A percentile compares a stretch with the other conserved stretches of the same genome.
These are phyloP conservation scores for Metarhizium guizhouense DNA, from an alignment of 2,329 filamentous ascomycete genomes.

Conservation along the genomic window DNA sequence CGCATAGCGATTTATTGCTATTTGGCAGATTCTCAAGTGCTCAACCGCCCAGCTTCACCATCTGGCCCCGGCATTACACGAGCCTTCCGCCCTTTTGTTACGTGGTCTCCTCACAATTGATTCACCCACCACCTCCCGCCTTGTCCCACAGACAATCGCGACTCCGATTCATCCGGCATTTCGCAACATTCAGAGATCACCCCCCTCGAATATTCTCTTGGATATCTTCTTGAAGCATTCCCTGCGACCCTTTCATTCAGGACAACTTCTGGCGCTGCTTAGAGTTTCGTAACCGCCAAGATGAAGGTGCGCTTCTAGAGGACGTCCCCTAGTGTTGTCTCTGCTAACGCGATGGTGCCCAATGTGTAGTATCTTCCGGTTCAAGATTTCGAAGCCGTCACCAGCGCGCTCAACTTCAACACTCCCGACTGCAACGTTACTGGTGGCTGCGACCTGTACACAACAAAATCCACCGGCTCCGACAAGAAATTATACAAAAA, in stretches of 20 bases:
- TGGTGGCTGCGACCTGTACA: conserved; percentile 93
- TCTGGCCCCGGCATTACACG: background rate
- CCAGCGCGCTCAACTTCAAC: conserved; percentile 89
- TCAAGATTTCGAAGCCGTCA: conserved; percentile 83
- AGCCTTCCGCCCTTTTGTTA: background rate
- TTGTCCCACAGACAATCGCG: background rate
- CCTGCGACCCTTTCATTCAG: background rate
- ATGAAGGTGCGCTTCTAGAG: conserved; percentile 28
- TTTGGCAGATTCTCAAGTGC: background rate
- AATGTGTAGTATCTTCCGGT: conserved; percentile 72
- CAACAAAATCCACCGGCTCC: conserved; percentile 86
- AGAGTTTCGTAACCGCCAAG: conserved; percentile 11
- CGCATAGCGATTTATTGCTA: background rate
- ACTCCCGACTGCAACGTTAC: conserved; percentile 87
- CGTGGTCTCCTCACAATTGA: background rate
- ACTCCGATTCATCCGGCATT: background rate
- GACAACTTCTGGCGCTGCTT: background rate
- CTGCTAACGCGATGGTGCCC: conserved; percentile 1
- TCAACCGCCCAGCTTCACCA: background rate
- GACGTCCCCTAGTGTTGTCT: no score
- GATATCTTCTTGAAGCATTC: no score
- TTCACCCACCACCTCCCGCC: background rate
- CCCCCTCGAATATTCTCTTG: background rate
- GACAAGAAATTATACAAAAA: conserved; percentile 97
- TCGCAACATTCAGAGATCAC: background rate